Base-by-base conservation (phyloP, 1,284 basidiomycete species). In the Ustilago curta region DNA sequence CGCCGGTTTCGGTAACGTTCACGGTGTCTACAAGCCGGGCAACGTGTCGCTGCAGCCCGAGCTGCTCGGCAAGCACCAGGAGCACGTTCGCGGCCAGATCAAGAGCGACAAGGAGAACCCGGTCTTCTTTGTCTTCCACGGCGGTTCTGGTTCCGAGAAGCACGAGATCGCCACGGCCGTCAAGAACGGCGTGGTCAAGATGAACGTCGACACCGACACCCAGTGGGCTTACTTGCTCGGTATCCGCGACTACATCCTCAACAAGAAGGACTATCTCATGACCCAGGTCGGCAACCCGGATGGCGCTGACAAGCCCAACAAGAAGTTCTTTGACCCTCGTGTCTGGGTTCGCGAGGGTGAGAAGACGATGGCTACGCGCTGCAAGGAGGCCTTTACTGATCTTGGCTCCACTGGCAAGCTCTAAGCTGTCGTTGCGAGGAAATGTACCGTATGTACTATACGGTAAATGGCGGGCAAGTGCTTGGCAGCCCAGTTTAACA, bases 331-430 rank as follows among this genome's bases (percentile, higher is more conserved):
- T 56, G 84, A 85, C 76, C 84, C 84, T 5, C 93, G 95, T 89
- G 92, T 96, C 73, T 98, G 95, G 95, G 93, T 98, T 50, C 92
- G 96, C 83, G 95, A 97, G 88, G 95, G 95, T 77, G 97, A 99
- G 88, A 95, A 97, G 91, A 97, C 95, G 25, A 90, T 99, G 82
- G 64, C 86, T 55, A 89, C 87, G 75, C 93, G 97, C 84, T 93
- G 96, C 87, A 93, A 94, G 87, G 91, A 93, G 86, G 95, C 97
- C 39, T 95, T 94, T 87, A 79, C 87, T 48, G 95, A 99, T 87
- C 89, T 99, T 74, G 92, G 92, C 78, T 79, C 81, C 23, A 62
- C 57, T 5, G 74, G 74, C 62, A 63, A 81, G 70, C 81, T 84
- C 62, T 84, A 76, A 79, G 31, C 31, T 32, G 48, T 4, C 9